These are phyloP conservation scores for Chlorella ohadii DNA, from an alignment of 139 green algal species.

Conservation along the genomic window DNA sequence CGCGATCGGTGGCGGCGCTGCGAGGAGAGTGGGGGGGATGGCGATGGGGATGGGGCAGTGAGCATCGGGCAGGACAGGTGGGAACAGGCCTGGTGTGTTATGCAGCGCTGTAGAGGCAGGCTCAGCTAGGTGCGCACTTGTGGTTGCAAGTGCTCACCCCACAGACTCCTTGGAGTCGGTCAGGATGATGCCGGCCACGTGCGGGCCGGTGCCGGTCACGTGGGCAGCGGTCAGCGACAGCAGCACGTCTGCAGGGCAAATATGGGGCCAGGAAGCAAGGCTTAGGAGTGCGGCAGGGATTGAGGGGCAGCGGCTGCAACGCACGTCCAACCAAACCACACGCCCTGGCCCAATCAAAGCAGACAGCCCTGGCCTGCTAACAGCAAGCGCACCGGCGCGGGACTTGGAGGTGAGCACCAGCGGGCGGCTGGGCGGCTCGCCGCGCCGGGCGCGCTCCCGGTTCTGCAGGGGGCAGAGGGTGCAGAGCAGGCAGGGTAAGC, in stretches of 20 bases:
- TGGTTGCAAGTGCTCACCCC: too few species aligned
- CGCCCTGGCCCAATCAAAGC: too few species aligned
- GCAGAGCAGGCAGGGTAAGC: too few species aligned
- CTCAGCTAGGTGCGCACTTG: too few species aligned
- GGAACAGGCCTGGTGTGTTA: too few species aligned
- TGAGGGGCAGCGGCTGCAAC: too few species aligned
- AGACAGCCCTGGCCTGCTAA: too few species aligned
- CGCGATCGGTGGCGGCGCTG: constrained; percentile 36
- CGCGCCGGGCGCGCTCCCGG: not conserved
- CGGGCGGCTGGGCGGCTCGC: constrained; percentile 25
- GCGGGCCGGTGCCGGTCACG: constrained; percentile 53
- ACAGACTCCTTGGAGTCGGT: constrained; percentile 44
- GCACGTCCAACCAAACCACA: too few species aligned
- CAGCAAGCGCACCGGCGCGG: constrained; percentile 37
- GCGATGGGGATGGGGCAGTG: not conserved
- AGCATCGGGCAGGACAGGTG: not conserved
- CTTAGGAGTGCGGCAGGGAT: too few species aligned
- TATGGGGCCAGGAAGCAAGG: not conserved
- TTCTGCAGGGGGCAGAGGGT: constrained; percentile 13
- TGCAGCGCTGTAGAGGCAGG: too few species aligned
- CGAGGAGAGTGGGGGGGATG: not conserved
- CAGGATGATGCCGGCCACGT: constrained; percentile 69
- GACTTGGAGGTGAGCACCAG: constrained; percentile 62
- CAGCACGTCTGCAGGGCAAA: constrained; percentile 54
- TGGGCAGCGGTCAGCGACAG: constrained; percentile 47